Evolutionary conservation across 2,329 filamentous ascomycete species (phyloP), one percentile per base, ranked within the genome.

Genomic region (Emergomyces pasteurianus): DNA sequence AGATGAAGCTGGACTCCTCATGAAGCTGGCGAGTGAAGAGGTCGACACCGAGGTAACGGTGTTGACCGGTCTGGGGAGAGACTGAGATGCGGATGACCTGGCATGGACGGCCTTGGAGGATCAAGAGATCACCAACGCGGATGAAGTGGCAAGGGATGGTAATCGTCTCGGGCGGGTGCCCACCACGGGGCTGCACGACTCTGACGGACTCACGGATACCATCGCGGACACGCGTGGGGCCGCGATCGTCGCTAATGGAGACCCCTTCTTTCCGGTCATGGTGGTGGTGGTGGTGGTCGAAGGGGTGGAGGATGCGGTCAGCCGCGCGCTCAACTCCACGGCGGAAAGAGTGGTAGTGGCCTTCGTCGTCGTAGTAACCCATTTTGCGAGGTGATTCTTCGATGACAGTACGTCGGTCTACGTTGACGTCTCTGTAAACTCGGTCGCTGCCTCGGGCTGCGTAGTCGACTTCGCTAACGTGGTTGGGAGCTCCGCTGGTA

Each of bases 51-150:
- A 99, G 89, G 86, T 97, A 99, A 76, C 94, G 90, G 87, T 99
- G 92, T 86, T 99, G 94, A 77, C 94, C 94, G 65, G 94, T 99
- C 82, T 95, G 92, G 69, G 90, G 84, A 62, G 92, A 97, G 79
- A 92, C 96, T 69, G 91, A 96, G 87, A 99, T 96, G 77, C 92
- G 92, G 83, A 99, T 99, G 78, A 99, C 92, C 86, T 99, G 94
- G 89, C 91, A 97, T 73, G 94, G 92, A 71, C 94, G 92, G 77
- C 92, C 92, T 85, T 99, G 94, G 69, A 99, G 90, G 82, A 97
- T 95, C 80, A 99, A 80, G 80, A 99, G 89, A 80, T 99, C 94
- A 78, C 94, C 94, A 72, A 97, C 89, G 81, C 94, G 94, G 81
- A 99, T 92, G 84, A 97, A 95, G 86, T 99, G 90, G 88, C 91